Percentiles rank a stretch among this genome's conserved stretches.
These are phyloP conservation scores for Teratosphaeria nubilosa DNA, from an alignment of 2,329 filamentous ascomycete genomes.

Conservation along the genomic window DNA sequence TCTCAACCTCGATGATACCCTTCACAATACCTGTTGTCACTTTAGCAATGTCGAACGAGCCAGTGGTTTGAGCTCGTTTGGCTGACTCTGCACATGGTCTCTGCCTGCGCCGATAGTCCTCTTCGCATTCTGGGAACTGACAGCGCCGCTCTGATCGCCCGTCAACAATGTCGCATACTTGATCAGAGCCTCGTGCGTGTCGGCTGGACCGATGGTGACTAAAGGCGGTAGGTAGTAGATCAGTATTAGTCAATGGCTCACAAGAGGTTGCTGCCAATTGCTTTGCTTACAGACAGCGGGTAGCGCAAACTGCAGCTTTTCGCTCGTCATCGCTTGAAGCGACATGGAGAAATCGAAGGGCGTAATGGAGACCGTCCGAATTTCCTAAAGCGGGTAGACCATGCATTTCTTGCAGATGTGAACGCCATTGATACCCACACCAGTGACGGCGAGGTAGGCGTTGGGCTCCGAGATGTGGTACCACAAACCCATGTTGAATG, in stretches of 20 bases:
- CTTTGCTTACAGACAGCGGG: slow-evolving; percentile 41
- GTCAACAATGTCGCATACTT: slow-evolving; percentile 77
- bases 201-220: slow-evolving; percentile 74
- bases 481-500: slow-evolving; percentile 11
- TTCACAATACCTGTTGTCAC: slow-evolving; percentile 71
- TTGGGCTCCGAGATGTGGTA: slow-evolving; percentile 59
- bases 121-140: slow-evolving; percentile 19
- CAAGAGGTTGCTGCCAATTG: too few species aligned
- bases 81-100: neutral
- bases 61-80: slow-evolving; percentile 39
- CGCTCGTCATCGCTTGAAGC: slow-evolving; percentile 78
- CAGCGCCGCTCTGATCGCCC: slow-evolving; percentile 44
- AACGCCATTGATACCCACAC: slow-evolving; percentile 63
- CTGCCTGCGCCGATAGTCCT: slow-evolving; percentile 34
- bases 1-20: slow-evolving; percentile 83
- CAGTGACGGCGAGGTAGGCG: slow-evolving; percentile 53
- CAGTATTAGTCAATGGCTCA: too few species aligned
- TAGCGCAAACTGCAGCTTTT: slow-evolving; percentile 74
- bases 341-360: slow-evolving; percentile 76
- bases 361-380: slow-evolving; percentile 23
- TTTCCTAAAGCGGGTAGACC: slow-evolving; percentile 57
- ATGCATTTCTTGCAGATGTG: slow-evolving; percentile 69
- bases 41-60: neutral
- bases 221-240: slow-evolving; percentile 31
- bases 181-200: slow-evolving; percentile 58